phyloP scores from a whole-genome alignment of 345 rosid genomes.

The Dipteronia dyeriana region DNA sequence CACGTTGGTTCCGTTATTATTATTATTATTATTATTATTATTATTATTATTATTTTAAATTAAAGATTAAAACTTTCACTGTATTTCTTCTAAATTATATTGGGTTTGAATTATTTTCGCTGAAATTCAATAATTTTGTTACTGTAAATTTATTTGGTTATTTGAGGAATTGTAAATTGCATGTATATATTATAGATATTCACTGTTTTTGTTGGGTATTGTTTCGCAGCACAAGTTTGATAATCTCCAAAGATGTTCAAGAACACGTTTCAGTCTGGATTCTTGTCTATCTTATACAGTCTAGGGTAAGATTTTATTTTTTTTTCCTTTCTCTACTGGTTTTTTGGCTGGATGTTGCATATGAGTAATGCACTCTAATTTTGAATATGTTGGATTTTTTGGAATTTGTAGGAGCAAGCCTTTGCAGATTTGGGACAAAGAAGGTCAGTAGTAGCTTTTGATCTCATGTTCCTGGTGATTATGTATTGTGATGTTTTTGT shows the following conservation, averaged over 20 bases:
- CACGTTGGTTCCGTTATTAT: not conserved
- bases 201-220: not conserved
- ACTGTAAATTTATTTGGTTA: not conserved
- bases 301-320: conserved; percentile 49
- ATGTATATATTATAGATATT: too few species aligned
- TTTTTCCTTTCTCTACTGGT: not conserved
- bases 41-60: too few species aligned
- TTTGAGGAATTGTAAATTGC: too few species aligned
- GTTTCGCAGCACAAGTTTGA: not conserved
- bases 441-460: conserved; percentile 46
- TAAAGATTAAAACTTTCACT: not conserved
- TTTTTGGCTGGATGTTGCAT: not conserved
- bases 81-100: not conserved
- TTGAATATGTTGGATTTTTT: not conserved
- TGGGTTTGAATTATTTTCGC: not conserved
- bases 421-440: conserved; percentile 88
- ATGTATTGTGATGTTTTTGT: not conserved
- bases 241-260: conserved; percentile 52
- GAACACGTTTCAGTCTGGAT: conserved; percentile 88
- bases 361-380: not conserved
- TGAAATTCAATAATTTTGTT: not conserved
- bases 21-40: not conserved
- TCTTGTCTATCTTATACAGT: conserved; percentile 77
- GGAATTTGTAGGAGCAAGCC: conserved; percentile 63
- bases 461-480: not conserved